Base-by-base conservation (phyloP, 2,329 filamentous ascomycete genomes). In the Monilinia vaccinii-corymbosi region DNA sequence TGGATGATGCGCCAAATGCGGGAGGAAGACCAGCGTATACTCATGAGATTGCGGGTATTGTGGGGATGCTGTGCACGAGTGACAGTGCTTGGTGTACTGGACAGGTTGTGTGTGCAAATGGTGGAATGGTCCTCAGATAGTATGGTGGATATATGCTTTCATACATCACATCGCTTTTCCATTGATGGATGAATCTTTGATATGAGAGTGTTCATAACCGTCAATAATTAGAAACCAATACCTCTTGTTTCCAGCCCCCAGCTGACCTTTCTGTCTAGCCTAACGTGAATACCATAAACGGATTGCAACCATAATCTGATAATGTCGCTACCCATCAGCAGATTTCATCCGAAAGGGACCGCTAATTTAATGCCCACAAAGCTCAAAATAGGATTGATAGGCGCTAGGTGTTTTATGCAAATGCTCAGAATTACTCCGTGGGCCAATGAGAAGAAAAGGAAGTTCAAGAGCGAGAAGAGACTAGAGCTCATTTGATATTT, bases 51-150 rank as follows among this genome's bases (percentile, higher is more conserved):
- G 89, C 87, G 0, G 89, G 88, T 0, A 81, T 90, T 6, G 85
- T 91, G 21, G 87, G 81, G 2, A 91, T 92, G 87, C 74, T 92
- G 25, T 90, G 87, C 70, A 80, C 81, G 6, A 77, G 79, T 7
- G 89, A 93, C 71, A 80, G 82, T n/a, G 81, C 77, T 9, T 93
- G 88, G 88, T 86, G 84, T 69, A 94, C 89, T 0, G 89, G 89
- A 1, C 87, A 86, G 72, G 86, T 91, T 28, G 81, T 94, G 4
- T 89, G 86, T 74, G 88, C 88, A 9, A 93, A 93, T 70, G 89
- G 89, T 1, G 89, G 89, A 8, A 85, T 91, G 82, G 79, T 78
- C 62, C 81, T 85, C 13, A 53, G 18, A 45, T 59, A 53, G 34
- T 32, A 38, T 44, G n/a, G 38, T 18, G 11, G 18, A 13, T 46